Base-by-base conservation (phyloP, 2,329 filamentous ascomycete species). In the Chaetothyriales sp. region DNA sequence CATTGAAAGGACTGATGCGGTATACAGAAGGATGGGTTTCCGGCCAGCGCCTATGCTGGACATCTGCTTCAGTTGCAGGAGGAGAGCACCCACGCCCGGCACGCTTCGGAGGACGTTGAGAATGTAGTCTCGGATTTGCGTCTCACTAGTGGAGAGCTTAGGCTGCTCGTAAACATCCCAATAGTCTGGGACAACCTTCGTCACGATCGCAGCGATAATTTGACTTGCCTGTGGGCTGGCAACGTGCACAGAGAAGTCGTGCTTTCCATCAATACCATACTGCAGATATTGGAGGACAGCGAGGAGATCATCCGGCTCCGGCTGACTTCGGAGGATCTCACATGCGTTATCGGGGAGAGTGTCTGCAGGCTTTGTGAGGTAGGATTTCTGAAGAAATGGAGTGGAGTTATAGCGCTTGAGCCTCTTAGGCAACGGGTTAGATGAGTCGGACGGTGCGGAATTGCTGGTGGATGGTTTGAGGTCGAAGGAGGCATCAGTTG, bases 151-250 rank as follows among this genome's bases (percentile, higher is more conserved):
- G 1, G 51, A 47, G 15, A 61, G 48, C 9, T 43, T 49, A 10
- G 40, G n/a, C 19, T 37, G 28, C 18, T 48, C 47, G 37, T 57
- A 47, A 46, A 50, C 48, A 18, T 48, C n/a, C 90, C 92, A 97
- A 67, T 90, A 94, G 63, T 89, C 86, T 1, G 86, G 85, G 6
- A 88, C 72, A 22, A 85, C 89, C 29, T 82, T 78, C 15, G 77
- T 82, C 53, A 94, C 80, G 37, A 98, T 70, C 2, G 79, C 70
- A 62, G 89, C 82, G 49, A 90, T 73, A 29, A 95, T 78, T 60
- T 89, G 85, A 18, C 87, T 81, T 52, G 81, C 78, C 55, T 80
- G 70, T 1, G 89, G 82, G 29, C 77, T 77, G 2, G 87, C 82
- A 2, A 72, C 66, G 45, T 74, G 71, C 48, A 90, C 74, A 58